Conservation (phyloP, 331 rosid genomes). For the Pyracantha coccinea region DNA sequence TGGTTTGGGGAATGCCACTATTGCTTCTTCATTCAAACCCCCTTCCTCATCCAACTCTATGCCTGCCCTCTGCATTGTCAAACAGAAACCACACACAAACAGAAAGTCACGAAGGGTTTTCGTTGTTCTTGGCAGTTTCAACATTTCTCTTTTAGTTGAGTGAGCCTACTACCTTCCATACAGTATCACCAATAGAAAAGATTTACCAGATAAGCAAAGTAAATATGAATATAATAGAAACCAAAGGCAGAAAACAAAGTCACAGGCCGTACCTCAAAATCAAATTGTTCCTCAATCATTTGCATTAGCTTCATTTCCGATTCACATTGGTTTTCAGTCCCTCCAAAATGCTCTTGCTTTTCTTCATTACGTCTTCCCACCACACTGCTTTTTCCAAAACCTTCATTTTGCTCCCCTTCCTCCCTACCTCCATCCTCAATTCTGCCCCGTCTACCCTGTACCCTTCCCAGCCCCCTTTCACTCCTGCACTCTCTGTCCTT, state of each 20-base stretch:
- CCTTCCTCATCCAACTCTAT: background rate
- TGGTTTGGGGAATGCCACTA: background rate
- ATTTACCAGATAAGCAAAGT: background rate
- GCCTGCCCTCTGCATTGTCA: conserved; percentile 9
- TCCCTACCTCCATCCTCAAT: conserved; percentile 6
- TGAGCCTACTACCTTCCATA: too few relatives aligned
- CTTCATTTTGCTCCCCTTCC: background rate
- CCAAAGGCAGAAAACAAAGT: background rate
- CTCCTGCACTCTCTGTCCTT: background rate
- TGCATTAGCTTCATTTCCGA: background rate
- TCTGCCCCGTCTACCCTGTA: background rate
- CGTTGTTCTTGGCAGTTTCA: too few relatives aligned
- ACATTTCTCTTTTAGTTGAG: too few relatives aligned
- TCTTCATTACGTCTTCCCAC: background rate
- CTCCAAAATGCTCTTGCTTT: background rate
- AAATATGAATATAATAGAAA: background rate
- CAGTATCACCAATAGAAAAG: background rate
- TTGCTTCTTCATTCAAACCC: background rate
- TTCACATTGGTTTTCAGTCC: conserved; percentile 6
- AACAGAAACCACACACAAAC: background rate
- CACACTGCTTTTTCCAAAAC: too few relatives aligned
- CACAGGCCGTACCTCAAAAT: conserved; percentile 2
- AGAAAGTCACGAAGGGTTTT: background rate
- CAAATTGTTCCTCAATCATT: conserved; percentile 2
- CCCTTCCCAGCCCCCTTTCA: background rate